These are phyloP conservation scores for Yarrowia porcina DNA, from an alignment of 805 yeast genomes.

Conservation along the genomic window DNA sequence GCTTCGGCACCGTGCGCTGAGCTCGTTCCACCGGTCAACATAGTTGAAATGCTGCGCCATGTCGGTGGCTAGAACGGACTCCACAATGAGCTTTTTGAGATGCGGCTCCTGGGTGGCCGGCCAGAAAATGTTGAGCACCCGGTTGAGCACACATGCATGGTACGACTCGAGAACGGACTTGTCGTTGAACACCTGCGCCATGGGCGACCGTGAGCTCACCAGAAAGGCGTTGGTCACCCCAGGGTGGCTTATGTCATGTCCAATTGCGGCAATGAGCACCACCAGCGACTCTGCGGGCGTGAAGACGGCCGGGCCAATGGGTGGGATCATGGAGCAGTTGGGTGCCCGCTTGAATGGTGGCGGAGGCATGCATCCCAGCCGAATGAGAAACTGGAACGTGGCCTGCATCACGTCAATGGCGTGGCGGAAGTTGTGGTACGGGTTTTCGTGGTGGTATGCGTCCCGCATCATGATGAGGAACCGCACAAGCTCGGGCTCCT, in stretches of 20 bases:
- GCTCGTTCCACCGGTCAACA: slow-evolving; percentile 27
- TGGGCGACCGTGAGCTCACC: slow-evolving; percentile 55
- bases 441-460: slow-evolving; percentile 78
- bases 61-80: slow-evolving; percentile 75
- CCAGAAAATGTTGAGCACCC: slow-evolving; percentile 53
- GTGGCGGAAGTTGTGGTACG: slow-evolving; percentile 93
- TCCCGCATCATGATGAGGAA: slow-evolving; percentile 68
- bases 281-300: slow-evolving; percentile 51
- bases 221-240: slow-evolving; percentile 85
- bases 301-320: slow-evolving; percentile 25
- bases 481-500: slow-evolving; percentile 51
- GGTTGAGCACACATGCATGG: slow-evolving; percentile 65
- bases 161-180: slow-evolving; percentile 76
- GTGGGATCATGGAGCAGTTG: neutral
- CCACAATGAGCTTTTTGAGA: slow-evolving; percentile 35
- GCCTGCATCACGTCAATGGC: slow-evolving; percentile 96
- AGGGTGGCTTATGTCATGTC: slow-evolving; percentile 96
- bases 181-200: slow-evolving; percentile 59
- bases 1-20: neutral
- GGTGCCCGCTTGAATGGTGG: slow-evolving; percentile 17
- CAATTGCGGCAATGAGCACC: slow-evolving; percentile 75
- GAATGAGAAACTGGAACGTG: slow-evolving; percentile 58
- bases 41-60: slow-evolving; percentile 85
- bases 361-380: slow-evolving; percentile 35
- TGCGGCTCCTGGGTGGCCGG: slow-evolving; percentile 36